Evolutionary conservation across 352 stramenopile genomes (phyloP), one percentile per base, ranked within the genome.

Genomic region (Chrysophaeum taylorii): DNA sequence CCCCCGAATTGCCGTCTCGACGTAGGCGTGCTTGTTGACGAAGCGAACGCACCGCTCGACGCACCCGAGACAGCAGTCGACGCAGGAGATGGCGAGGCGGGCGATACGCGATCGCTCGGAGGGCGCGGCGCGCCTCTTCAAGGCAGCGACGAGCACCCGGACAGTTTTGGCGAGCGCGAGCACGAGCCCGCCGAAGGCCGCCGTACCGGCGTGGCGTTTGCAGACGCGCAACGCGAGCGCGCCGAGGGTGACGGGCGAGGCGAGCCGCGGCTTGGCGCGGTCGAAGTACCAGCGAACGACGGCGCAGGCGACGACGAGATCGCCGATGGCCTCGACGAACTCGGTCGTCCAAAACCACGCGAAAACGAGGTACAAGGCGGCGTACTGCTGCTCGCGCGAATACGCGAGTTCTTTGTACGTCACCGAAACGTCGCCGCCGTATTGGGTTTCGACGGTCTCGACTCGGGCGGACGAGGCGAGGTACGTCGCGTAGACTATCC

Each of bases 21-120:
- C 92, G 72, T 89, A 95, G 29, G 87, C 85, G 68, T 92, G 91
- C 45, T 88, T 88, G 77, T 88, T 92, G 66, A 94, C 73, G 73
- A 92, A 94, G 77, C 93, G 90, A 71, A 94, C 78, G 76, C 84
- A 91, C 62, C 89, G 90, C 41, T 94, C 87, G 52, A 93, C 89
- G 74, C 87, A 94, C 81, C 80, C 88, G 68, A 94, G 78, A 69
- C 81, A 90, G 75, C 84, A 92, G 75, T 90, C 84, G 42, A 93
- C 68, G 68, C 81, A 87, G 68, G 77, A 73, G 73, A 93, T 83
- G 38, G 79, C 74, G 41, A 91, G 78, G 39, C 86, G 69, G 7
- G 64, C 70, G 73, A 89, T 91, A 41, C 75, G 74, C 60, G 90
- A 78, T 4, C n/a, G 2, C 57, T 25, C 2, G 2, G 35, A 68